phyloP scores from a whole-genome alignment of 371 early-diverging fungal genomes.

The Mucor plumbeus region DNA sequence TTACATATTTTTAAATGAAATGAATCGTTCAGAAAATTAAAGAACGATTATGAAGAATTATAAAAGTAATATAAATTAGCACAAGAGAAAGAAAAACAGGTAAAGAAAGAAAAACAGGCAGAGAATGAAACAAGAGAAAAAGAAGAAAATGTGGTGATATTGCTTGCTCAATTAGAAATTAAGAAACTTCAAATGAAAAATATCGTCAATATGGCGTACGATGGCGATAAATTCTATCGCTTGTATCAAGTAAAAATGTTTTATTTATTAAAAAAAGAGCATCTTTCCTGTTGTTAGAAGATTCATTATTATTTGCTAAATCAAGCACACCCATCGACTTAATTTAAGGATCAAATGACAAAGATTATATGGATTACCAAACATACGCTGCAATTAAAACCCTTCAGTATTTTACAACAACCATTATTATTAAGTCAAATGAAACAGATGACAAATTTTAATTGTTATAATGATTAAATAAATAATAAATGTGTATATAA shows the following conservation, averaged over 20 bases:
- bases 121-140: background rate
- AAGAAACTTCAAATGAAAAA: background rate
- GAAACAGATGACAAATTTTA: background rate
- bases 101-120: background rate
- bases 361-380: background rate
- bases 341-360: background rate
- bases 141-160: slow-evolving; percentile 6
- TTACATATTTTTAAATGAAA: background rate
- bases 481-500: background rate
- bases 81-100: background rate
- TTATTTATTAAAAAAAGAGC: background rate
- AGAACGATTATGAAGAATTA: background rate
- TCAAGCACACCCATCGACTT: background rate
- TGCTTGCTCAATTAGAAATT: background rate
- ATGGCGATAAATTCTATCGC: background rate
- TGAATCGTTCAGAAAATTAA: background rate
- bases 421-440: background rate
- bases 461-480: background rate
- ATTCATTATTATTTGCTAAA: background rate
- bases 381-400: background rate
- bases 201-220: background rate
- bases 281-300: background rate
- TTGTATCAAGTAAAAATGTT: background rate
- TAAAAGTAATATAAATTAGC: background rate
- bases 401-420: background rate